These are phyloP conservation scores for Ulvella scutata DNA, from an alignment of 139 green algal species.

Conservation along the genomic window DNA sequence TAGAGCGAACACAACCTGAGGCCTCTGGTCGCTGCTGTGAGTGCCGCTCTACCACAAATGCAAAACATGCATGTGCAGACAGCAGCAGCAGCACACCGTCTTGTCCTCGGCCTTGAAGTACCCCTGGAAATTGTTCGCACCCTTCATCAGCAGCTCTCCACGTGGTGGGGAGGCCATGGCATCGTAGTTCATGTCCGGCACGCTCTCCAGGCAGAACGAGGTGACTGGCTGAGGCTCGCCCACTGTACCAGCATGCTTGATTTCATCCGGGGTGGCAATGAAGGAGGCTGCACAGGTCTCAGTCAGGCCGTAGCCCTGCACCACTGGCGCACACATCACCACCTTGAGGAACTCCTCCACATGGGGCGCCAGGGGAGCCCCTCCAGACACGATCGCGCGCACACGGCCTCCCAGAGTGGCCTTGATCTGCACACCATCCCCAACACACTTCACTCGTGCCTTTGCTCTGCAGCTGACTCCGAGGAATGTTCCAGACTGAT, in stretches of 20 bases:
- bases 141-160: constrained; percentile 61
- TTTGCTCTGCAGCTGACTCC: no score
- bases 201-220: constrained; percentile 64
- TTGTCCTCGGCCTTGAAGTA: constrained; percentile 86
- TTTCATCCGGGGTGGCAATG: constrained; percentile 37
- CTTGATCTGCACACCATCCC: constrained; percentile 32
- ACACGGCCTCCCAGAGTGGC: constrained; percentile 39
- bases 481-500: no score
- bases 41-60: no score
- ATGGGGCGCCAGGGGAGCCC: constrained; percentile 29
- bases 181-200: constrained; percentile 81
- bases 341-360: constrained; percentile 50
- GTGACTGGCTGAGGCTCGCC: constrained; percentile 52
- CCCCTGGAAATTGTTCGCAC: constrained; percentile 63
- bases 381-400: constrained; percentile 39
- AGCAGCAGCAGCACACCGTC: constrained; percentile 29
- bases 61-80: no score
- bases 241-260: constrained; percentile 51
- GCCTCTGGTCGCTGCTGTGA: no score
- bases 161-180: constrained; percentile 35
- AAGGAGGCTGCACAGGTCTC: constrained; percentile 71
- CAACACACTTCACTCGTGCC: no score
- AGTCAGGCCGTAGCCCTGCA: constrained; percentile 79
- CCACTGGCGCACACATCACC: constrained; percentile 31
- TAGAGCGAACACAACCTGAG: no score